A percentile compares a stretch with the other conserved stretches of the same genome.
phyloP scores from a whole-genome alignment of 73 alveolate genomes.

The Strombidium stylifer region DNA sequence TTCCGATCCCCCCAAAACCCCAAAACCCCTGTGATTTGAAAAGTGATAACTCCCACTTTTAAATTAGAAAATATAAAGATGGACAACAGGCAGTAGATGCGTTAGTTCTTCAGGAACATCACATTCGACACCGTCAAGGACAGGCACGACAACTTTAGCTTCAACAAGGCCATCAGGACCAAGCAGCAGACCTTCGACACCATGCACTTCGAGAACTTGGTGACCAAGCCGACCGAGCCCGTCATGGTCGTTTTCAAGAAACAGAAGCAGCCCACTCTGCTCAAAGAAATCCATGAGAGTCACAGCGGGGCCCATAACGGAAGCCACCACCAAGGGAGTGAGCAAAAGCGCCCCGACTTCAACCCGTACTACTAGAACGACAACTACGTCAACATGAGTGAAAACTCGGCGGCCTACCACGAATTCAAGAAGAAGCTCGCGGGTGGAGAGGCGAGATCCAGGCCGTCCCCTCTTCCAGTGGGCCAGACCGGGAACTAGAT shows the following conservation, averaged over 20 bases:
- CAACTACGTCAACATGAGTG: no score
- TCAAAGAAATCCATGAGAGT: neutral
- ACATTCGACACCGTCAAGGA: slow-evolving; percentile 40
- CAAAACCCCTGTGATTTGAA: no score
- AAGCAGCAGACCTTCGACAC: slow-evolving; percentile 24
- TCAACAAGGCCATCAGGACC: slow-evolving; percentile 34
- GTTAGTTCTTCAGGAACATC: slow-evolving; percentile 34
- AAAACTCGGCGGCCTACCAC: no score
- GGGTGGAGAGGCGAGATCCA: no score
- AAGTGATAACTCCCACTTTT: no score
- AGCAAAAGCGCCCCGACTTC: neutral
- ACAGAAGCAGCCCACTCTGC: neutral
- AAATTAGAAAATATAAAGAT: no score
- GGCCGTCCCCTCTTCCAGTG: no score
- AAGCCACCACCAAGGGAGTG: neutral
- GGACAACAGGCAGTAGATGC: no score
- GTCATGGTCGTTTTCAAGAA: neutral
- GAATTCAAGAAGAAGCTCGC: no score
- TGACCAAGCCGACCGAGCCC: slow-evolving; percentile 33
- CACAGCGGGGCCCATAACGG: neutral
- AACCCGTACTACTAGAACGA: neutral
- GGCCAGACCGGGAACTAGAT: no score
- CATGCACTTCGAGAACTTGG: slow-evolving; percentile 40
- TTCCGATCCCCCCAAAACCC: no score
- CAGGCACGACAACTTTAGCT: slow-evolving; percentile 44